Base-by-base conservation (phyloP, 352 stramenopile species). In the Poterioochromonas sp. region DNA sequence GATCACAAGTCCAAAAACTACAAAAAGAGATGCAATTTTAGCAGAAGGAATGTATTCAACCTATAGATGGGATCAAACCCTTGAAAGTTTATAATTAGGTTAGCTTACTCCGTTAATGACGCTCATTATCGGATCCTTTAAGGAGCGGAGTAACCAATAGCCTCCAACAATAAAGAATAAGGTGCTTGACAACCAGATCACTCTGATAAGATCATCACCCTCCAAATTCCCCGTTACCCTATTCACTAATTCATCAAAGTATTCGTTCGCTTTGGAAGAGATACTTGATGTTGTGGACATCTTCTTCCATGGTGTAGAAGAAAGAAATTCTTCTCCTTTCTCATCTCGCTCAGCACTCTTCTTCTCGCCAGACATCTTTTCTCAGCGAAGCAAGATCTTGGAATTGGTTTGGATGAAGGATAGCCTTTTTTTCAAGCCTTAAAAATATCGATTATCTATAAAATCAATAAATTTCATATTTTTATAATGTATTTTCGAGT, bases 141-240 rank as follows among this genome's bases (percentile, higher is more conserved):
- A 79, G 34, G 82, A 89, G 64, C 79, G 70, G 32, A 86, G 78
- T 22, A 86, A 77, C 82, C 83, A 86, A 78, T 84, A 86, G 54
- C 88, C 88, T 64, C 88, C 88, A 82, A 94, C 92, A 84, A 93
- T 91, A 64, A 93, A 92, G 77, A 93, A 93, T 8, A 94, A 81
- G 32, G 88, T 93, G 26, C 82, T 84, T 26, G 87, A 85, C 29
- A 94, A 82, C 65, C 83, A 87, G 22, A 90, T 80, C 8, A 90
- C 88, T 15, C 88, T 87, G 8, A 90, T 63, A 34, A 74, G 37
- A 40, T 87, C 83, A 54, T 80, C 68, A 34, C 76, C 51, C n/a
- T 73, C 76, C 34, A 87, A 76, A 62, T 86, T 73, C 0, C 83
- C 83, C 3, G 71, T 78, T 20, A 78, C 22, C 32, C 11, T n/a